Base-by-base conservation (phyloP, 768 basidiomycete species). In the Pleurotus citrinopileatus region DNA sequence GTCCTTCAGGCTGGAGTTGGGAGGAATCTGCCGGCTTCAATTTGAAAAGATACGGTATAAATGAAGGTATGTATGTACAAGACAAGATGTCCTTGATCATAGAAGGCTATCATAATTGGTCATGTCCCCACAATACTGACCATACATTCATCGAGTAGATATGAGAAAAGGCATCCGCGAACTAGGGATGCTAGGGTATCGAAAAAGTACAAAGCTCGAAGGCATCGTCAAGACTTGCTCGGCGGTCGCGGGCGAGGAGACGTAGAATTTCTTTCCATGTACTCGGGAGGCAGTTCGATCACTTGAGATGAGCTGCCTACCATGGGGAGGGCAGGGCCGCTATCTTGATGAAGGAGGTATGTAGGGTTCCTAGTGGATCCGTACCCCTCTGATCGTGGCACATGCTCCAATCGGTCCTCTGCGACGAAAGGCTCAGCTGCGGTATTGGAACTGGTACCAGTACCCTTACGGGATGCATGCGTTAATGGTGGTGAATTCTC, bases 331-430 rank as follows among this genome's bases (percentile, higher is more conserved):
- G 83, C 79, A 2, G 82, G 81, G 9, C 82, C 79, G n/a, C 72
- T 74, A 59, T 84, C 83, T 59, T 84, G 83, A 57, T 84, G 84
- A 27, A 86, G 74, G 36, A 83, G 80, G 57, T 83, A 83, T 7
- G 38, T 40, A 2, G 38, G 83, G 75, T 62, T 71, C 71, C 36
- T 59, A 46, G 17, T 52, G 54, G 38, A 59, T 61, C 38, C 58
- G 62, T 44, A 52, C 55, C 50, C 20, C 23, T 51, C 19, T 7
- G 46, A 55, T 12, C 37, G 53, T 12, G 54, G 42, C 26, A 36
- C 4, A 10, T 28, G 20, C 52, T 43, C 45, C 37, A 36, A 32
- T 38, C 43, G 60, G 23, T 57, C 54, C 12, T 27, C 37, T 47
- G 45, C 15, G 15, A 55, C 32, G 23, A 52, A 19, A 42, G 53